phyloP scores from a whole-genome alignment of 116 monocot species.

The Dioscorea cayenensis region DNA sequence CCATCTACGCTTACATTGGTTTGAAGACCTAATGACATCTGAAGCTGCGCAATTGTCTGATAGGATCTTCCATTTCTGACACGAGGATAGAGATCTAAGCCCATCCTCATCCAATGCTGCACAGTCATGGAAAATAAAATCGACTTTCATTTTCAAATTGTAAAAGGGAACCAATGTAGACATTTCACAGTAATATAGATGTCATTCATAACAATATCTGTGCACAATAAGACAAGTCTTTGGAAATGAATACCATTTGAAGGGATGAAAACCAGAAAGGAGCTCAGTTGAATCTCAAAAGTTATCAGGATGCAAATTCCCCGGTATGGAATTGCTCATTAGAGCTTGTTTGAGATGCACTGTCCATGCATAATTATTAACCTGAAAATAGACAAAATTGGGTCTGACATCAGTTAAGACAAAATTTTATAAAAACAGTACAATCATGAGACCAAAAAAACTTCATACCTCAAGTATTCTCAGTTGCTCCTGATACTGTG shows the following conservation, averaged over 20 bases:
- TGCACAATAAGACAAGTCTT: not conserved
- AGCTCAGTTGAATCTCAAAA: not conserved
- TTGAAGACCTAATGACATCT: conserved; percentile 4
- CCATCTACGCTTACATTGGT: conserved; percentile 21
- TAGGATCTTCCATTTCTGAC: conserved; percentile 23
- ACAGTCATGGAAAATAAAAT: no score
- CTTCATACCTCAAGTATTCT: conserved; percentile 36
- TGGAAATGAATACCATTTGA: not conserved
- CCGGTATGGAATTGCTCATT: conserved; percentile 15
- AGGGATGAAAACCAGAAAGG: not conserved
- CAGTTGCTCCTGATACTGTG: conserved; percentile 50
- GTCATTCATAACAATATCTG: not conserved
- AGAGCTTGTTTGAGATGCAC: conserved; percentile 37
- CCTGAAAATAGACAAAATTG: not conserved
- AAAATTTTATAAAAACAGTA: not conserved
- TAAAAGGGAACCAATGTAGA: not conserved
- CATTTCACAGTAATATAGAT: not conserved
- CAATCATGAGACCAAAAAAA: not conserved
- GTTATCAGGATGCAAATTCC: conserved; percentile 9
- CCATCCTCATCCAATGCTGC: conserved; percentile 16
- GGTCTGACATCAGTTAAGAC: not conserved
- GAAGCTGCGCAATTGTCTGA: conserved; percentile 10
- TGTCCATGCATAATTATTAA: conserved; percentile 32
- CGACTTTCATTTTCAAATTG: no score
- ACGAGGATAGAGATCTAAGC: conserved; percentile 10